phyloP scores from a whole-genome alignment of 495 filamentous ascomycete genomes.

The Monascus purpureus region DNA sequence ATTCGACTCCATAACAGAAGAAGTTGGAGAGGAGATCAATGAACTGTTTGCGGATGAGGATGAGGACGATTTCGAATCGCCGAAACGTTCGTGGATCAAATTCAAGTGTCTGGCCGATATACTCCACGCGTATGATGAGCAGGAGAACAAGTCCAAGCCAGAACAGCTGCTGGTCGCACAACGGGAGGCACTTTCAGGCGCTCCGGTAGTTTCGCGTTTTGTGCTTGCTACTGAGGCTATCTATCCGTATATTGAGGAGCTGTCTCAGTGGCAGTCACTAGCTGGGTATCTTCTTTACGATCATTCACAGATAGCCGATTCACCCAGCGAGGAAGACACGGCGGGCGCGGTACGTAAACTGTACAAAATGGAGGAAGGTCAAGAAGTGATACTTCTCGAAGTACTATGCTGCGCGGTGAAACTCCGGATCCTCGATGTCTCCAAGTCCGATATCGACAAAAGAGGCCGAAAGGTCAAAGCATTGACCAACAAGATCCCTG shows the following conservation, averaged over 20 bases:
- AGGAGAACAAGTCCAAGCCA: constrained; percentile 32
- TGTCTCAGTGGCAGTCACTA: constrained; percentile 76
- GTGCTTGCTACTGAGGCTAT: constrained; percentile 72
- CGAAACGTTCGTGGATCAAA: constrained; percentile 72
- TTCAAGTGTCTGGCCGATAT: constrained; percentile 81
- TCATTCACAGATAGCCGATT: constrained; percentile 47
- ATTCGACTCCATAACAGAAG: constrained; percentile 66
- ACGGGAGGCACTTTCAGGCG: constrained; percentile 25
- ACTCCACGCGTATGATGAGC: constrained; percentile 60
- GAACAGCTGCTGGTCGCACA: constrained; percentile 11
- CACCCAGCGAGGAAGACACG: constrained; percentile 38
- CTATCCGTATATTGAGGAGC: constrained; percentile 64
- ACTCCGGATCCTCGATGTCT: constrained; percentile 42
- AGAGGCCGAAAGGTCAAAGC: constrained; percentile 50
- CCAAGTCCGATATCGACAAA: constrained; percentile 42
- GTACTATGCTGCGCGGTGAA: constrained; percentile 70
- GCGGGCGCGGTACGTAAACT: constrained; percentile 43
- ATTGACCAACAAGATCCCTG: constrained; percentile 42
- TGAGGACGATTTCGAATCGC: constrained; percentile 59
- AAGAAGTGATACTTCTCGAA: constrained; percentile 77
- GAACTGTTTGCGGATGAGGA: constrained; percentile 47
- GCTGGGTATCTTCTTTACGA: constrained; percentile 87
- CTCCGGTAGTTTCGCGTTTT: constrained; percentile 57
- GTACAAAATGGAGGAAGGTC: constrained; percentile 59
- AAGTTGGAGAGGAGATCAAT: constrained; percentile 69